Conservation (phyloP, 2,329 filamentous ascomycete species). For the Stylonectria norvegica region DNA sequence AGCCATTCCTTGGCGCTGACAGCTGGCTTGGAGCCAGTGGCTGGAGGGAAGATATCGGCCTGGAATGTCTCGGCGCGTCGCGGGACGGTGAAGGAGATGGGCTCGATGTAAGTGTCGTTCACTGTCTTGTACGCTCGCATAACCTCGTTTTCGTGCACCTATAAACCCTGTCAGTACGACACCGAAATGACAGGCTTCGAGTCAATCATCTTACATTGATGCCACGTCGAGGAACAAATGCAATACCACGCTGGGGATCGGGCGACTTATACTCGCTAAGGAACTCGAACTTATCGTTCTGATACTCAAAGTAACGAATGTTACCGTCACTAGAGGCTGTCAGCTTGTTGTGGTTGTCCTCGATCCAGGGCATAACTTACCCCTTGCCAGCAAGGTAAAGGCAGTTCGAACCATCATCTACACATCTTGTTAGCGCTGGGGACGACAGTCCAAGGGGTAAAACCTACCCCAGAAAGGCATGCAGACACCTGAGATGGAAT, state of each 20-base stretch:
- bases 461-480: slow-evolving; percentile 93
- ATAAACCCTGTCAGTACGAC: slow-evolving; percentile 6
- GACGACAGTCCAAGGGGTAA: not conserved
- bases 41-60: slow-evolving; percentile 92
- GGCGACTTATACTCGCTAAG: slow-evolving; percentile 95
- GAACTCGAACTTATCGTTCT: slow-evolving; percentile 98
- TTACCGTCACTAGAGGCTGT: slow-evolving; percentile 75
- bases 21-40: slow-evolving; percentile 74
- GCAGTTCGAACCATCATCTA: slow-evolving; percentile 87
- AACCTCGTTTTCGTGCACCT: slow-evolving; percentile 93
- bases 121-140: slow-evolving; percentile 97
- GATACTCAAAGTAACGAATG: slow-evolving; percentile 97
- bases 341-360: slow-evolving; percentile 1
- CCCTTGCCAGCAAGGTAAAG: slow-evolving; percentile 97
- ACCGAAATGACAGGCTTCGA: slow-evolving; percentile 4
- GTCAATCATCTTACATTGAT: slow-evolving; percentile 66
- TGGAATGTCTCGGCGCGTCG: slow-evolving; percentile 92
- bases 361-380: slow-evolving; percentile 52
- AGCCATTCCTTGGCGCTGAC: slow-evolving; percentile 82
- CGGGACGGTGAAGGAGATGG: slow-evolving; percentile 95
- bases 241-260: slow-evolving; percentile 91
- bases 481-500: slow-evolving; percentile 95
- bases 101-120: slow-evolving; percentile 90
- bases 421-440: slow-evolving; percentile 26
- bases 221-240: slow-evolving; percentile 90